Evolutionary conservation across 257 asterid species (phyloP).

Genomic region (Voacanga thouarsii): DNA sequence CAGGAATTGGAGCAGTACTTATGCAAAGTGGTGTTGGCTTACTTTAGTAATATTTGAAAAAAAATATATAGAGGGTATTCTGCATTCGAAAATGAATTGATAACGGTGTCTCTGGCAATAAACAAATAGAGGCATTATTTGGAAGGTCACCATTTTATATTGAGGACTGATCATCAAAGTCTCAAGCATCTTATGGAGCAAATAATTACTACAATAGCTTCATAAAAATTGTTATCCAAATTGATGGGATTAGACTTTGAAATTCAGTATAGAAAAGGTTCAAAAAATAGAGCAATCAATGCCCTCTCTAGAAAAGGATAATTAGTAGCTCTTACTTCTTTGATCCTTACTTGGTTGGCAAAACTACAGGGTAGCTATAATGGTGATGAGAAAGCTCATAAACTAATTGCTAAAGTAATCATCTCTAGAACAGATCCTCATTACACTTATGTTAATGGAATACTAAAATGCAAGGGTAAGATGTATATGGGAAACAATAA

Average conservation of each 20-base stretch:
- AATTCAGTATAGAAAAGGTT: background rate
- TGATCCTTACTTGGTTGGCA: background rate
- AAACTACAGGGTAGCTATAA: background rate
- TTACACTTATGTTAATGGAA: too few species aligned
- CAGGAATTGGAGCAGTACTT: background rate
- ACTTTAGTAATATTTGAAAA: background rate
- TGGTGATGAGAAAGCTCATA: background rate
- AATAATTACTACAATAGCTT: background rate
- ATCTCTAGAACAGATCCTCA: too few species aligned
- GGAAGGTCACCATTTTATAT: background rate
- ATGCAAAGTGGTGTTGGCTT: background rate
- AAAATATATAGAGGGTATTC: background rate
- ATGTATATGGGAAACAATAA: too few species aligned
- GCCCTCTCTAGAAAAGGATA: background rate
- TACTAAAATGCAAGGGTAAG: too few species aligned
- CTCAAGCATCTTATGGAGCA: background rate
- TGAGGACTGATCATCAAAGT: background rate
- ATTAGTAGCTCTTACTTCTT: too few species aligned
- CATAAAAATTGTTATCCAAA: background rate
- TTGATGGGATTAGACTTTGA: background rate
- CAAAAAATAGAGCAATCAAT: background rate
- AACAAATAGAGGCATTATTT: background rate
- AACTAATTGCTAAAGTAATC: too few species aligned
- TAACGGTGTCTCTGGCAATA: background rate
- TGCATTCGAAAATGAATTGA: background rate